Base-by-base conservation (phyloP, 345 rosid species). In the Boechera stricta region DNA sequence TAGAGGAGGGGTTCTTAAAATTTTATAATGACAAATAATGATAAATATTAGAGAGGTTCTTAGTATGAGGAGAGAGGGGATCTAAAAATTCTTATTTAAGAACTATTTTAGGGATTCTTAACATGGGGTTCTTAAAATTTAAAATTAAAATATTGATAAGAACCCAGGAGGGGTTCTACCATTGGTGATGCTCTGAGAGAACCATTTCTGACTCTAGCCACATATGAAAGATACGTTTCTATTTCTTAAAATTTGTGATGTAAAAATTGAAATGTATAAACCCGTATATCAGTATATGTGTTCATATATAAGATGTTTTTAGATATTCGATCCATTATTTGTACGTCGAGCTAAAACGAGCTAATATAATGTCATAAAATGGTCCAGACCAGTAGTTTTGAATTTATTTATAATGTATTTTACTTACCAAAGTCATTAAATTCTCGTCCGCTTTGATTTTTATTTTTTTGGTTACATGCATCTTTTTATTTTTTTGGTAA, bases 381-480 rank as follows among this genome's bases (percentile, higher is more conserved):
- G 41, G 24, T 52, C 57, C 65, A 33, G 47, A 55, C 16, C 13
- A 54, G 5, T 64, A 15, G 6, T 53, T 53, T 28, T 64, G 15
- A 24, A 42, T 64, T 3, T 31, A 52, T 38, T 9, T 55, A 28
- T 31, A 24, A 53, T 64, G 36, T 42, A n/a, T 67, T 58, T 58
- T 57, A 47, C 35, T 58, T 21, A 36, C n/a, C 6, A 24, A 58
- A 47, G 15, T 53, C 49, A 64, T 15, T 13, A 9, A 21, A 6
- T 55, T 32, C 29, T 53, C 48, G 3, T 41, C 39, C 66, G 38
- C 53, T 16, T 74, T 66, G 4, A 8, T 24, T 13, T 9, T 47
- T 35, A 10, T 21, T 3, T 57, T 29, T 57, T 47, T 45, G 59
- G 51, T 75, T 67, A 33, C 33, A 47, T 56, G 59, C 72, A 67